Evolutionary conservation across 2,329 filamentous ascomycete species (phyloP), one percentile per base, ranked within the genome.

Genomic region (Cadophora sp.): DNA sequence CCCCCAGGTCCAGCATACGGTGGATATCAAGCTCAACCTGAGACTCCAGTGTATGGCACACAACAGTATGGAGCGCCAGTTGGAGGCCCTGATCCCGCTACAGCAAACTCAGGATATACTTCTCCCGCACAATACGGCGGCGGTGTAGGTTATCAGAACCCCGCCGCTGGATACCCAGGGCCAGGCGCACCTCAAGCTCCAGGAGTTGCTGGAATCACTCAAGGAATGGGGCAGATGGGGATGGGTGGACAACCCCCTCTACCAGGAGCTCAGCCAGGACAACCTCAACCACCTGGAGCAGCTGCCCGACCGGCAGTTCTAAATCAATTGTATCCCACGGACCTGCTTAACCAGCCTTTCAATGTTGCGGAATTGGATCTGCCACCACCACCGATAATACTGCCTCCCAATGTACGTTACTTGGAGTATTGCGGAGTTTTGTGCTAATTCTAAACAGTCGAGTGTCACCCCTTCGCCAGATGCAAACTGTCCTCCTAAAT

Each of bases 401-500:
- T 99, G 50, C 96, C 96, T 58, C 89, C 93, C 61, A 97, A 97
- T 81, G 95, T 97, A 84, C 83, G 92, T 86, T 65, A 56, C 53
- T 22, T 20, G n/a, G 7, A 48, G 48, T 59, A 20, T 48, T 45
- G 18, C 56, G 3, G 53, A 30, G 33, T 41, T 47, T 20, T 20
- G 8, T 78, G 71, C 83, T 87, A 74, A 87, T 76, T 55, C 71
- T 58, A 9, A 64, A 66, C 64, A 96, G 93, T 89, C 92, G 62
- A 96, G 92, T 77, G 92, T 97, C 65, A 98, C 95, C 24, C 92
- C 94, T 66, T 98, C 96, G 53, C 92, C 93, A 55, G 85, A 92
- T 78, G 90, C 96, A 68, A 99, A 98, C 81, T 97, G 94, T 82
- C 89, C 93, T 64, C 87, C 94, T 27, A 96, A 96, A 83, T 99